phyloP scores from a whole-genome alignment of 192 early-diverging fungal genomes.

The Gonapodya prolifera region DNA sequence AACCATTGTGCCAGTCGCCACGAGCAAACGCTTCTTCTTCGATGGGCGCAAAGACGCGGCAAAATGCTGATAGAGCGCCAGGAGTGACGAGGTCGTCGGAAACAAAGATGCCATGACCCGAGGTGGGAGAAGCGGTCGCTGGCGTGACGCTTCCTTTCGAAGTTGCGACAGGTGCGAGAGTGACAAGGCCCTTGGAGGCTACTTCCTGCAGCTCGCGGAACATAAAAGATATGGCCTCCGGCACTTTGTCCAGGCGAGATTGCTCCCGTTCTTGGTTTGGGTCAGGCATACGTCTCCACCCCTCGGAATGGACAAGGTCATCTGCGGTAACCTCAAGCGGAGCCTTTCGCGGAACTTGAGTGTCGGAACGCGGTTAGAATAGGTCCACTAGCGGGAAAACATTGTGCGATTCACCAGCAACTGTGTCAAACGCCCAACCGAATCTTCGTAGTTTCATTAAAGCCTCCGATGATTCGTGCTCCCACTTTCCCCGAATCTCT shows the following conservation, averaged over 20 bases:
- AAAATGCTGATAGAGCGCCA: slow-evolving; percentile 12
- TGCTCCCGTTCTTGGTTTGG: too few relatives aligned
- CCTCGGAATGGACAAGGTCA: slow-evolving; percentile 28
- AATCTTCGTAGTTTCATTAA: background rate
- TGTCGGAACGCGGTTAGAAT: too few relatives aligned
- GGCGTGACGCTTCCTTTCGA: slow-evolving; percentile 15
- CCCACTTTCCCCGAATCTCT: slow-evolving; percentile 14
- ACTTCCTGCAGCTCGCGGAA: slow-evolving; percentile 19
- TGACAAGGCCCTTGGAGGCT: background rate
- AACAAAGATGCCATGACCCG: slow-evolving; percentile 20
- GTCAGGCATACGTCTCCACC: too few relatives aligned
- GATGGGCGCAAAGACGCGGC: slow-evolving; percentile 1
- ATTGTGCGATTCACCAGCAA: too few relatives aligned
- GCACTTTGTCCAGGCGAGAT: too few relatives aligned
- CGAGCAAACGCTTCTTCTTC: slow-evolving; percentile 17
- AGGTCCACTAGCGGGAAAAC: too few relatives aligned
- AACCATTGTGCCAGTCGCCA: slow-evolving; percentile 31
- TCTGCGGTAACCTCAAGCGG: slow-evolving; percentile 25
- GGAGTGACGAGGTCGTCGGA: slow-evolving; percentile 19
- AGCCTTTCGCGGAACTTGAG: background rate
- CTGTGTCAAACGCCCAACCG: background rate
- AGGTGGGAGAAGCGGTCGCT: slow-evolving; percentile 15
- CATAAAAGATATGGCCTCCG: too few relatives aligned
- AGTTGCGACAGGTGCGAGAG: background rate
- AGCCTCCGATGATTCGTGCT: background rate